Percentiles rank a stretch among this genome's conserved stretches.
Conservation (phyloP, 2,329 filamentous ascomycete species). For the Aspergillaceae sp. region DNA sequence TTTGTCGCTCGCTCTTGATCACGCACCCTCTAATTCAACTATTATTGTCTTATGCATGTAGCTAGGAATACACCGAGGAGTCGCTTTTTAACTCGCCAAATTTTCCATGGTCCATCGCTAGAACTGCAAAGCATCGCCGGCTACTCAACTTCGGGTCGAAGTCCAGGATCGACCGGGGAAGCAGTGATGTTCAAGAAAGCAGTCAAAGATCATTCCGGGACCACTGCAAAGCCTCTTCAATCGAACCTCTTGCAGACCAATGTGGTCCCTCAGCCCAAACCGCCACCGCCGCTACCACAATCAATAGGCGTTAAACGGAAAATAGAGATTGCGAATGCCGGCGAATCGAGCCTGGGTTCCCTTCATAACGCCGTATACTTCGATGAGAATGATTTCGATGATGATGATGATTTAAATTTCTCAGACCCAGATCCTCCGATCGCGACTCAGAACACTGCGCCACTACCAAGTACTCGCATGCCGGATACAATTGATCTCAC, state of each 20-base stretch:
- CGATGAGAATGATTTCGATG: constrained; percentile 76
- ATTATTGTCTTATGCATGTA: constrained; percentile 20
- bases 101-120: constrained; percentile 12
- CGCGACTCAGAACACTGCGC: not conserved
- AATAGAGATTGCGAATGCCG: constrained; percentile 24
- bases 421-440: constrained; percentile 20
- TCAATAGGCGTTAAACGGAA: constrained; percentile 31
- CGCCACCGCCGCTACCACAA: constrained; percentile 9
- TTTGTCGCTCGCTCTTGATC: not conserved
- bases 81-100: constrained; percentile 14
- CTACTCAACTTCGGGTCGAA: constrained; percentile 20
- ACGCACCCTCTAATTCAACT: not conserved
- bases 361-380: constrained; percentile 51
- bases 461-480: not conserved
- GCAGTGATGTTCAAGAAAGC: constrained; percentile 34
- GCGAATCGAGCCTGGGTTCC: constrained; percentile 29
- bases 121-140: constrained; percentile 13
- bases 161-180: constrained; percentile 9
- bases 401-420: constrained; percentile 64
- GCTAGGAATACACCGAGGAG: constrained; percentile 8
- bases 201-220: constrained; percentile 29
- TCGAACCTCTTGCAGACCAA: constrained; percentile 22
- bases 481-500: not conserved
- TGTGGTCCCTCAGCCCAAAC: constrained; percentile 12
- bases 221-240: constrained; percentile 25